Percentiles rank a stretch among this genome's conserved stretches.
These are phyloP conservation scores for Barnettozyma salicaria DNA, from an alignment of 805 yeast species.

Conservation along the genomic window DNA sequence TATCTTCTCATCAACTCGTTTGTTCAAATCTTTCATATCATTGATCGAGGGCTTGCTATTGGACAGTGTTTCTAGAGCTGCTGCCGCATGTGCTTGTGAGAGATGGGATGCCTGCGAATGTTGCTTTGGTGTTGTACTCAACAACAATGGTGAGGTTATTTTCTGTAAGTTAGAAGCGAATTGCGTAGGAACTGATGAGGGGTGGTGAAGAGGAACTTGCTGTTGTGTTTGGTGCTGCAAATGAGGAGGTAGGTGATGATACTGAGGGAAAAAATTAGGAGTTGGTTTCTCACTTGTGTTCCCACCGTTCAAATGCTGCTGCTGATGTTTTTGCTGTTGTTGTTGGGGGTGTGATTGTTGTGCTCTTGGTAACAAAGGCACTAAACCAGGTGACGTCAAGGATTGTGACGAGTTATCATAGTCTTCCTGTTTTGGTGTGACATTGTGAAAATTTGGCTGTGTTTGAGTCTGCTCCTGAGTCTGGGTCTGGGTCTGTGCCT, in stretches of 20 bases:
- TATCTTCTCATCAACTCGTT: slow-evolving; percentile 4
- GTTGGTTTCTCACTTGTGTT: slow-evolving; percentile 11
- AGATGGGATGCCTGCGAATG: slow-evolving; percentile 31
- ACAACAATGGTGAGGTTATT: slow-evolving; percentile 58
- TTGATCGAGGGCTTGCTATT: slow-evolving; percentile 11
- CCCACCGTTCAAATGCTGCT: too few species aligned
- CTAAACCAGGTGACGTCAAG: slow-evolving; percentile 32
- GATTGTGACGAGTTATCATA: slow-evolving; percentile 1
- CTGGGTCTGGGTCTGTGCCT: slow-evolving; percentile 1
- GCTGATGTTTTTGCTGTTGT: too few species aligned
- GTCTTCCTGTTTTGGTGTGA: slow-evolving; percentile 12
- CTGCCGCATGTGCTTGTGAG: slow-evolving; percentile 27
- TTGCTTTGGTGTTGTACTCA: slow-evolving; percentile 38
- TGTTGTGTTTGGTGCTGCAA: slow-evolving; percentile 23
- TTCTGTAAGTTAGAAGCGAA: slow-evolving; percentile 59
- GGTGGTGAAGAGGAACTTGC: slow-evolving; percentile 40
- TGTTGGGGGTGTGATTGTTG: too few species aligned
- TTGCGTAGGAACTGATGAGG: slow-evolving; percentile 63
- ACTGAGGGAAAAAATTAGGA: slow-evolving; percentile 19
- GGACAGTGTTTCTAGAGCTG: slow-evolving; percentile 24
- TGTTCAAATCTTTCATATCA: slow-evolving; percentile 4
- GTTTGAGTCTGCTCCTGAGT: slow-evolving; percentile 3
- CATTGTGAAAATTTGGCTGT: slow-evolving; percentile 5
- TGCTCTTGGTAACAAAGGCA: slow-evolving; percentile 36
- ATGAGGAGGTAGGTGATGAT: slow-evolving; percentile 28